These are phyloP conservation scores for Aspergillus wentii DNA, from an alignment of 495 filamentous ascomycete species.

Conservation along the genomic window DNA sequence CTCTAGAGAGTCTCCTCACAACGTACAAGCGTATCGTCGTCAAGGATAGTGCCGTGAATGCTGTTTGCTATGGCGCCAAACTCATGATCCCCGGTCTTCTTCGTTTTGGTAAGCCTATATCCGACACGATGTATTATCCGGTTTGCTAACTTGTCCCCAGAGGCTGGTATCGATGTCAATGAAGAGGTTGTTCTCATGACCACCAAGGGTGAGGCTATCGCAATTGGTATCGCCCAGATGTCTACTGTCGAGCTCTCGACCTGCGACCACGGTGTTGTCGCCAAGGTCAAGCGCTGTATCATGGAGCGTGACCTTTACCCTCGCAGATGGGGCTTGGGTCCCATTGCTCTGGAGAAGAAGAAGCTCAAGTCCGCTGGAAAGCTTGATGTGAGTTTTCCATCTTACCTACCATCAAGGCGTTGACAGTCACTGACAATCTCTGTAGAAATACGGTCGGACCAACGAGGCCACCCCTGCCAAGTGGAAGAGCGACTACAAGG, in stretches of 20 bases:
- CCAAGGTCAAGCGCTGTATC: constrained; percentile 96
- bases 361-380: constrained; percentile 97
- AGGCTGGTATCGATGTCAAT: constrained; percentile 78
- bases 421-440: constrained; percentile 9
- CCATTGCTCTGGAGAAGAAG: constrained; percentile 91
- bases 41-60: constrained; percentile 94
- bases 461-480: constrained; percentile 89
- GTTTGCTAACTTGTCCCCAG: constrained; percentile 39
- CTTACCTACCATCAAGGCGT: no score
- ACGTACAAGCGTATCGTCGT: constrained; percentile 94
- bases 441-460: constrained; percentile 78
- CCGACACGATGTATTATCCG: neutral
- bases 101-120: constrained; percentile 63
- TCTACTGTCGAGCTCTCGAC: constrained; percentile 85
- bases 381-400: constrained; percentile 62
- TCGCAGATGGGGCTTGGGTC: constrained; percentile 88
- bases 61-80: constrained; percentile 96
- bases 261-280: constrained; percentile 93
- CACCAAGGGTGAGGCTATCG: constrained; percentile 97
- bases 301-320: constrained; percentile 99
- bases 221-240: constrained; percentile 93
- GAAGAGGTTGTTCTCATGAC: constrained; percentile 97
- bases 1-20: constrained; percentile 84
- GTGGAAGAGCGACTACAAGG: constrained; percentile 87
- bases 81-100: constrained; percentile 95